These are phyloP conservation scores for Cercophora newfieldiana DNA, from an alignment of 495 filamentous ascomycete genomes.

Conservation along the genomic window DNA sequence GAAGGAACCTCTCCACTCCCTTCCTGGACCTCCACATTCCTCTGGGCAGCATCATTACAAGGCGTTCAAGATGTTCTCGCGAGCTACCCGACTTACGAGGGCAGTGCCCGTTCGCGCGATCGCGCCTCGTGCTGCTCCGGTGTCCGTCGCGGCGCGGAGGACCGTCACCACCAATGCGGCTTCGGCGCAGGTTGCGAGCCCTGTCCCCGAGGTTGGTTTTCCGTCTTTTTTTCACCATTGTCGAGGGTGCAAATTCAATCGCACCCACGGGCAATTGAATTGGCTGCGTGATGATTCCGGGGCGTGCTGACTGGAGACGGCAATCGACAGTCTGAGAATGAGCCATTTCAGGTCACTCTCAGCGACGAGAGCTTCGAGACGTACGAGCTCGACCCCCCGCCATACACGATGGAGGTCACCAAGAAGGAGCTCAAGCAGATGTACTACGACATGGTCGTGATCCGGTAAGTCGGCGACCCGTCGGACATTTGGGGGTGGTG, in stretches of 20 bases:
- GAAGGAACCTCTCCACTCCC: neutral
- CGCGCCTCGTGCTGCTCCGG: constrained; percentile 47
- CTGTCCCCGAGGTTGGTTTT: constrained; percentile 63
- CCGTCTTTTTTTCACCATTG: constrained; percentile 3
- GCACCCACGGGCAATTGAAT: neutral
- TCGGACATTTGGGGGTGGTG: neutral
- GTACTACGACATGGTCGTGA: constrained; percentile 95
- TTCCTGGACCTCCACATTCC: constrained; percentile 5
- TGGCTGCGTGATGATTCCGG: neutral
- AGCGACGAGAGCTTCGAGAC: constrained; percentile 99
- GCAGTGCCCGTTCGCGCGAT: constrained; percentile 43
- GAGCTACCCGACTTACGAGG: constrained; percentile 50
- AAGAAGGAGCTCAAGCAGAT: constrained; percentile 98
- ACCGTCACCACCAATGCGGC: constrained; percentile 94
- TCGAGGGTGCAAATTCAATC: neutral
- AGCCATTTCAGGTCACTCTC: constrained; percentile 88
- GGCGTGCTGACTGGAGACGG: constrained; percentile 7
- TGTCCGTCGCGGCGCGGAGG: constrained; percentile 52
- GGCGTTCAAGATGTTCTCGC: constrained; percentile 50
- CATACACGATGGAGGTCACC: constrained; percentile 86
- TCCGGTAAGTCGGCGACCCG: constrained; percentile 59
- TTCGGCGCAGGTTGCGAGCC: constrained; percentile 78
- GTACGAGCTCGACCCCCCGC: constrained; percentile 94
- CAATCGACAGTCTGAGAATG: constrained; percentile 76
- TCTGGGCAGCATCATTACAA: neutral